These are phyloP conservation scores for Fusarium keratoplasticum DNA, from an alignment of 2,329 filamentous ascomycete genomes.

Conservation along the genomic window DNA sequence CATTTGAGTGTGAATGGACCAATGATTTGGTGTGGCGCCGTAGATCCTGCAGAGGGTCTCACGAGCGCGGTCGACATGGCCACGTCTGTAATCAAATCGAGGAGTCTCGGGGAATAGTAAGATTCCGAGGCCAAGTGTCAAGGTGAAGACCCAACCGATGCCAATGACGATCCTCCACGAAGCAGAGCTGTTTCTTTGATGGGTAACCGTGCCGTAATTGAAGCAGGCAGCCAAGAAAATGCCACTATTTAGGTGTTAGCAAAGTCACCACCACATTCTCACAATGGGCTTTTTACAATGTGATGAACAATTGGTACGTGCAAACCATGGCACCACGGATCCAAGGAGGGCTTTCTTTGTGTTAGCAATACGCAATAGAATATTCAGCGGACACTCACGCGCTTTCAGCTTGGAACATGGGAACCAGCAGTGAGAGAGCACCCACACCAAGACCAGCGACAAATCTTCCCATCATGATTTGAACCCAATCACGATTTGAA, in stretches of 20 bases:
- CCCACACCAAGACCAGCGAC: conserved; percentile 76
- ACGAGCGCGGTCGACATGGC: conserved; percentile 59
- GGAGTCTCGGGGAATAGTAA: conserved; percentile 64
- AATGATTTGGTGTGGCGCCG: conserved; percentile 56
- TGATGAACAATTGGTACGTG: conserved; percentile 79
- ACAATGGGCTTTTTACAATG: conserved; percentile 42
- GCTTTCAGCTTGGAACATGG: conserved; percentile 81
- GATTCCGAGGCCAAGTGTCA: conserved; percentile 62
- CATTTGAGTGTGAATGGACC: conserved; percentile 60
- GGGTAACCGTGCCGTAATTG: conserved; percentile 70
- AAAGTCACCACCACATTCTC: not conserved
- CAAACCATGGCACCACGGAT: conserved; percentile 74
- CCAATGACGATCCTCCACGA: conserved; percentile 72
- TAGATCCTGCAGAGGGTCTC: conserved; percentile 62
- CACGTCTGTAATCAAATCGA: conserved; percentile 62
- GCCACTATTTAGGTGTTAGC: conserved; percentile 55
- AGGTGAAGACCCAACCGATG: conserved; percentile 63
- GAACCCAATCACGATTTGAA: conserved; percentile 67
- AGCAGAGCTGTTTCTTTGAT: conserved; percentile 58
- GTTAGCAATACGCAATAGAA: not conserved
- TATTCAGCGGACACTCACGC: conserved; percentile 46
- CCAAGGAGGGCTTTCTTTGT: conserved; percentile 60
- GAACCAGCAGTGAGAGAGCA: conserved; percentile 71
- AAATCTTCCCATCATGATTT: conserved; percentile 73
- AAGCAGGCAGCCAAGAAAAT: conserved; percentile 70